Percentiles rank a stretch among this genome's conserved stretches.
Conservation (phyloP, 306 rosid genomes). For the Prunus mume region DNA sequence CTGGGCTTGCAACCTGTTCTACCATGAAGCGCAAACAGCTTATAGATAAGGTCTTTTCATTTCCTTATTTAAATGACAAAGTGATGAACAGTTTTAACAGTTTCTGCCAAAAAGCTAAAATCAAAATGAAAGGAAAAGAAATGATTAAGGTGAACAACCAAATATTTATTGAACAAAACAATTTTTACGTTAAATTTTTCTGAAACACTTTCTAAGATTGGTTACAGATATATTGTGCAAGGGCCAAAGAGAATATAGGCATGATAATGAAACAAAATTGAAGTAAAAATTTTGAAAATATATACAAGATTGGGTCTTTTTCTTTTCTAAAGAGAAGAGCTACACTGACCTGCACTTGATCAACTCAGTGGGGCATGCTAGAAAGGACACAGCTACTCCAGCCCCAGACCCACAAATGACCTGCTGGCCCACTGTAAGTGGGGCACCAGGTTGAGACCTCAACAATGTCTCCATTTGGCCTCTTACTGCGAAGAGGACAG, state of each 20-base stretch:
- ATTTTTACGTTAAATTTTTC: not conserved
- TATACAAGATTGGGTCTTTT: not conserved
- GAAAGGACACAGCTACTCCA: slow-evolving; percentile 86
- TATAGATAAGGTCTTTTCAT: not conserved
- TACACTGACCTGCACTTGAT: slow-evolving; percentile 83
- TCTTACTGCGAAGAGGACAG: slow-evolving; percentile 83
- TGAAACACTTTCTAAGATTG: not conserved
- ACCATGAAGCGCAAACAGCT: slow-evolving; percentile 12
- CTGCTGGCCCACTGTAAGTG: slow-evolving; percentile 75
- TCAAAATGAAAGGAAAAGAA: not conserved
- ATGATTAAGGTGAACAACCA: not conserved
- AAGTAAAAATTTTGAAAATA: not conserved
- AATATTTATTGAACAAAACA: not conserved
- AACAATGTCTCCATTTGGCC: slow-evolving; percentile 80
- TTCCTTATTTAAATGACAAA: not conserved
- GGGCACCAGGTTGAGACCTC: slow-evolving; percentile 72
- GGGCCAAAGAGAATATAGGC: not conserved
- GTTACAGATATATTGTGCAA: not conserved
- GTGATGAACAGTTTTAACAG: not conserved
- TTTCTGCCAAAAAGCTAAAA: not conserved
- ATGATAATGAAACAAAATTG: not conserved
- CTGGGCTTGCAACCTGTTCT: slow-evolving; percentile 88
- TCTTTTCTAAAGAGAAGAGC: not conserved
- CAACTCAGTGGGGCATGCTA: slow-evolving; percentile 94
- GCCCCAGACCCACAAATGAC: slow-evolving; percentile 85